These are phyloP conservation scores for Pythium volutum DNA, from an alignment of 352 stramenopile genomes.

Conservation along the genomic window DNA sequence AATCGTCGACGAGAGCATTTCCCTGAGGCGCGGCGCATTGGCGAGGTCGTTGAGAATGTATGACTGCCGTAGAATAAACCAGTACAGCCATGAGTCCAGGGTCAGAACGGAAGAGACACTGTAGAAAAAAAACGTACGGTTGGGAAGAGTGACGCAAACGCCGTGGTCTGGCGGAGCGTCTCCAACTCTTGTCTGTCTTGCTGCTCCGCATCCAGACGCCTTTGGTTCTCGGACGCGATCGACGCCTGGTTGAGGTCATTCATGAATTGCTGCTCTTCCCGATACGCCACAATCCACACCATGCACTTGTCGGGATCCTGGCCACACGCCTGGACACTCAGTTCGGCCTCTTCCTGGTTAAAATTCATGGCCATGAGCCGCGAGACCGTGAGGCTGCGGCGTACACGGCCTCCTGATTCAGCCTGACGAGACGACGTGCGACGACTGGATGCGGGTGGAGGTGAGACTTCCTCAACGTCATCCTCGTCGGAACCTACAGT, in stretches of 20 bases:
- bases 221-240: conserved; percentile 73
- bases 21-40: conserved; percentile 35
- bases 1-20: conserved; percentile 47
- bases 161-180: conserved; percentile 41
- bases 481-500: conserved; percentile 7
- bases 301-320: conserved; percentile 71
- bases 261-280: conserved; percentile 70
- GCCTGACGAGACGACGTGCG: conserved; percentile 19
- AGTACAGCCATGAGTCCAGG: no score
- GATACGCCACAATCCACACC: conserved; percentile 73
- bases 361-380: conserved; percentile 66
- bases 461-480: conserved; percentile 15
- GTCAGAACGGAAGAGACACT: no score
- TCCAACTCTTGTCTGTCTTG: conserved; percentile 59
- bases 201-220: conserved; percentile 53
- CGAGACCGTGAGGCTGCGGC: conserved; percentile 55
- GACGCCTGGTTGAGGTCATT: conserved; percentile 70
- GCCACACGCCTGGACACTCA: conserved; percentile 53
- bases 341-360: conserved; percentile 50
- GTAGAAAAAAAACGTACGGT: conserved; percentile 41
- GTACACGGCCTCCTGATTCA: conserved; percentile 25
- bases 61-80: conserved; percentile 32
- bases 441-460: background rate
- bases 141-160: conserved; percentile 62
- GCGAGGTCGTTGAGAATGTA: conserved; percentile 49